A percentile compares a stretch with the other conserved stretches of the same genome.
These are phyloP conservation scores for Triglochin maritima DNA, from an alignment of 106 monocot species.

Conservation along the genomic window DNA sequence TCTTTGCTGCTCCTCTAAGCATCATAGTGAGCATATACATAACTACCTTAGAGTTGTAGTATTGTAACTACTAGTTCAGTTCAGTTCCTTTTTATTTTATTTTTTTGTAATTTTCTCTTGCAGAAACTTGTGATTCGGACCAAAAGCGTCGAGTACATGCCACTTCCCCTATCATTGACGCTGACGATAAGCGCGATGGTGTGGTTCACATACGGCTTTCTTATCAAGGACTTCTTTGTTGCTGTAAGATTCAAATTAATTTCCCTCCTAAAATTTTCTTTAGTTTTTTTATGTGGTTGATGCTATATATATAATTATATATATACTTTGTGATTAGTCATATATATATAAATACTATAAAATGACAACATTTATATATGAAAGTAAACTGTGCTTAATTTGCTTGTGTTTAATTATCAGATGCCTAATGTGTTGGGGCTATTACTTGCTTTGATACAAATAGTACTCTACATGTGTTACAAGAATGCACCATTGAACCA, in stretches of 20 bases:
- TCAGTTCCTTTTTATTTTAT: neutral
- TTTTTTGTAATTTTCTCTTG: neutral
- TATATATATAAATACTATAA: neutral
- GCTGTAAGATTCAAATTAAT: slow-evolving; percentile 2
- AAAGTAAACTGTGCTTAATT: neutral
- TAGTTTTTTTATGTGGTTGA: neutral
- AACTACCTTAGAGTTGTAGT: neutral
- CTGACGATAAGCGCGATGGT: slow-evolving; percentile 16
- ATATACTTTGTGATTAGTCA: neutral
- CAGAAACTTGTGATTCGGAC: slow-evolving; percentile 21
- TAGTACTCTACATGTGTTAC: slow-evolving; percentile 50
- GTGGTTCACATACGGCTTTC: slow-evolving; percentile 20
- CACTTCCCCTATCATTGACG: slow-evolving; percentile 17
- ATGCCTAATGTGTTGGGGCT: slow-evolving; percentile 62
- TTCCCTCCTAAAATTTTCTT: neutral
- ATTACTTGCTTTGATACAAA: slow-evolving; percentile 45
- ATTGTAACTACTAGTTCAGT: neutral
- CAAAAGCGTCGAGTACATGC: slow-evolving; percentile 27
- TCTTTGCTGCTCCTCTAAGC: slow-evolving; percentile 20
- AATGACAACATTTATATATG: neutral
- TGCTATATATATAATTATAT: neutral
- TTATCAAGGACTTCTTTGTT: slow-evolving; percentile 15
- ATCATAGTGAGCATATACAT: slow-evolving; percentile 14
- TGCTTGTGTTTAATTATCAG: slow-evolving; percentile 13
- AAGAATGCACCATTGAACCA: slow-evolving; percentile 2